Evolutionary conservation across 495 filamentous ascomycete species (phyloP).

Genomic region (Penicillium macrosclerotiorum): DNA sequence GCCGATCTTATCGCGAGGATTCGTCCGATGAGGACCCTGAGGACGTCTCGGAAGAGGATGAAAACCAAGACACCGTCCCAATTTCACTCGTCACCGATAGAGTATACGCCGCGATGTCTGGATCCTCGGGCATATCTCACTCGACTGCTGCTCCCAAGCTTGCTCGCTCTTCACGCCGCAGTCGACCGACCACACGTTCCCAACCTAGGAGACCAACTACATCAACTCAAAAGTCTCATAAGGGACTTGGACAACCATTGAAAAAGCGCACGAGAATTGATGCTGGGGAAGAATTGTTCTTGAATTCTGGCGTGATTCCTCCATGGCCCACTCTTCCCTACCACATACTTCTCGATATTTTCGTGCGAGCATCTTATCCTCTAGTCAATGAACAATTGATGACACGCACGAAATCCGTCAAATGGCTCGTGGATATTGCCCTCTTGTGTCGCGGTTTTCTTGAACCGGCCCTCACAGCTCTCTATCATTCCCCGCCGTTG

Average conservation of each 20-base stretch:
- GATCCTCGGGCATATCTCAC: too few relatives aligned
- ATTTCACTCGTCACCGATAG: too few relatives aligned
- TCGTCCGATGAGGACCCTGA: conserved; percentile 36
- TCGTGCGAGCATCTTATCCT: conserved; percentile 62
- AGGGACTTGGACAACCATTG: conserved; percentile 21
- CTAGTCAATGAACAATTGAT: conserved; percentile 48
- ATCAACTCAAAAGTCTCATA: conserved; percentile 12
- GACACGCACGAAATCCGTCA: conserved; percentile 40
- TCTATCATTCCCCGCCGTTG: conserved; percentile 69
- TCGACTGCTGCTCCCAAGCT: too few relatives aligned
- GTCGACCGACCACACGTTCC: conserved; percentile 9
- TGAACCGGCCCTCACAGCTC: conserved; percentile 70
- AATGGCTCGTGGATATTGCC: conserved; percentile 62
- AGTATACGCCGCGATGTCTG: too few relatives aligned
- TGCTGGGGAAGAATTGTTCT: conserved; percentile 11
- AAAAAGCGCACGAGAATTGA: conserved; percentile 32
- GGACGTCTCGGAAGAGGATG: conserved; percentile 8
- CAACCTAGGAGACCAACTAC: conserved; percentile 21
- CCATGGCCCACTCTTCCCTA: conserved; percentile 73
- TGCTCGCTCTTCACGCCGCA: background rate
- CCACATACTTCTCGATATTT: conserved; percentile 66
- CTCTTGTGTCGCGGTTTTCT: conserved; percentile 62
- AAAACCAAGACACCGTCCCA: too few relatives aligned
- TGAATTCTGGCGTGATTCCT: conserved; percentile 50
- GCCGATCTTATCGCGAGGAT: conserved; percentile 45